Conservation (phyloP, 129 eudicot genomes). For the Calendula officinalis region DNA sequence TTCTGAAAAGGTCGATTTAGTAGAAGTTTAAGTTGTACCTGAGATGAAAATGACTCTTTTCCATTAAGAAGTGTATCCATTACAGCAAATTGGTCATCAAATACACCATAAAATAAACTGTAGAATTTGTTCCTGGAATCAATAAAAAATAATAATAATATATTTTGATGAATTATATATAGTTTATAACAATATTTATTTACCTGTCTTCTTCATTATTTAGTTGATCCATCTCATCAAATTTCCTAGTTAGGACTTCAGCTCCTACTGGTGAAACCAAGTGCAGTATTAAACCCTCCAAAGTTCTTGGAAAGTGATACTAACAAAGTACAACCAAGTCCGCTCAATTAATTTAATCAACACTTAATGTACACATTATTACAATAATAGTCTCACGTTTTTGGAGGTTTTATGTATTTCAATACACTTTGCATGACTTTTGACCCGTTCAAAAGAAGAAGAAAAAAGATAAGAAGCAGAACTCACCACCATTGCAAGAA, state of each 20-base stretch:
- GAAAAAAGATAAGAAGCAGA: conserved; percentile 7
- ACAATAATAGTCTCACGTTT: not conserved
- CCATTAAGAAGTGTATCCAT: conserved; percentile 79
- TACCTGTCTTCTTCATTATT: conserved; percentile 63
- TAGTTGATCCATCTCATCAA: conserved; percentile 83
- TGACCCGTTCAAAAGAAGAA: not conserved
- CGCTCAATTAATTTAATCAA: not conserved
- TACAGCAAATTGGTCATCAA: conserved; percentile 77
- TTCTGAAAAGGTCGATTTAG: conserved; percentile 1
- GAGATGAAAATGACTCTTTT: conserved; percentile 83
- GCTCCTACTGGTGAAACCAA: conserved; percentile 88
- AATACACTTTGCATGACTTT: not conserved
- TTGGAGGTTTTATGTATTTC: conserved; percentile 7
- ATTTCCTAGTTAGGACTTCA: conserved; percentile 89
- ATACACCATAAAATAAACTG: conserved; percentile 63
- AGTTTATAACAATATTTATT: conserved; percentile 12
- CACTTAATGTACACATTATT: not conserved
- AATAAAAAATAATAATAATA: conserved; percentile 2
- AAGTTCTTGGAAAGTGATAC: conserved; percentile 92
- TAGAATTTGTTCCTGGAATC: conserved; percentile 72
- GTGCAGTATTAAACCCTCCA: conserved; percentile 82
- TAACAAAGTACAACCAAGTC: conserved; percentile 32
- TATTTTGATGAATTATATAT: not conserved
- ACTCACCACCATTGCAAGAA: conserved; percentile 88
- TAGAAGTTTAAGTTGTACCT: conserved; percentile 44